phyloP scores from a whole-genome alignment of 345 rosid species.

The Eutrema japonicum region DNA sequence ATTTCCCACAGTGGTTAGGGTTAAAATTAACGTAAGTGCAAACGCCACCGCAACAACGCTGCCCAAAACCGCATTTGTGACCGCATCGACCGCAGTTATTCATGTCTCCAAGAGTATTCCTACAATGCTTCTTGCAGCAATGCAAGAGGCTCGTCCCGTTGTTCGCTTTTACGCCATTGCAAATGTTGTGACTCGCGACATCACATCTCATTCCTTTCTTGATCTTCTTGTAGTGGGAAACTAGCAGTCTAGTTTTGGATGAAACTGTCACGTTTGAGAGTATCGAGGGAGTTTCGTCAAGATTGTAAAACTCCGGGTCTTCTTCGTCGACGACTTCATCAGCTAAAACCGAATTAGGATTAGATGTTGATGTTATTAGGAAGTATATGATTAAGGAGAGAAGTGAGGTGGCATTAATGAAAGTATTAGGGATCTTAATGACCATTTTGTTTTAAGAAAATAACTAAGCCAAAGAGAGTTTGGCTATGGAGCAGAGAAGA shows the following conservation, averaged over 20 bases:
- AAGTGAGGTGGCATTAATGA: slow-evolving; percentile 26
- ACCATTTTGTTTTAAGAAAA: slow-evolving; percentile 29
- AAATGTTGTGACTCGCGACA: slow-evolving; percentile 43
- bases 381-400: slow-evolving; percentile 25
- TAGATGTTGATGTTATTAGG: slow-evolving; percentile 22
- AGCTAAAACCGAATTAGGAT: slow-evolving; percentile 21
- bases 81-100: slow-evolving; percentile 75
- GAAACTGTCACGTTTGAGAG: slow-evolving; percentile 26
- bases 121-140: slow-evolving; percentile 79
- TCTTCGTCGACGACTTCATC: slow-evolving; percentile 33
- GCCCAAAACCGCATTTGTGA: slow-evolving; percentile 53
- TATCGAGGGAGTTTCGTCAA: slow-evolving; percentile 40
- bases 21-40: slow-evolving; percentile 49
- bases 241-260: slow-evolving; percentile 27
- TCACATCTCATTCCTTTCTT: slow-evolving; percentile 63
- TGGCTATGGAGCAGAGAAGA: slow-evolving; percentile 35
- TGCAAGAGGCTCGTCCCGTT: slow-evolving; percentile 60
- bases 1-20: slow-evolving; percentile 63
- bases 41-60: slow-evolving; percentile 60
- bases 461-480: slow-evolving; percentile 38
- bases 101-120: slow-evolving; percentile 59
- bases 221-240: slow-evolving; percentile 42
- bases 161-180: slow-evolving; percentile 63
- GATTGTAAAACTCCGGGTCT: slow-evolving; percentile 37
- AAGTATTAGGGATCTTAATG: slow-evolving; percentile 12